phyloP scores from a whole-genome alignment of 1,139 yeast genomes.

The Geotrichum histeridarum region DNA sequence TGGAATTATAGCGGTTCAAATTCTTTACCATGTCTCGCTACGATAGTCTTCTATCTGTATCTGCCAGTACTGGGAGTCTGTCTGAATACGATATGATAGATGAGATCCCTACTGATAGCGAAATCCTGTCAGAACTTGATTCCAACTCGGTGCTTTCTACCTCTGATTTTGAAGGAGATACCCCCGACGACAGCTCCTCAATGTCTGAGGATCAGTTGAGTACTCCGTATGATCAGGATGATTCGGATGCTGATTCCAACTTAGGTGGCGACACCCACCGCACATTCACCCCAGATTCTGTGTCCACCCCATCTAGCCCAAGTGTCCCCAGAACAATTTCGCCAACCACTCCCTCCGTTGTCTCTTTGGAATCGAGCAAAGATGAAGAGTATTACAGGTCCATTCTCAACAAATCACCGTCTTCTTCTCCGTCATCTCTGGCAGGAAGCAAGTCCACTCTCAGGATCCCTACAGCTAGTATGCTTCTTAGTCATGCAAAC shows the following conservation, averaged over 20 bases:
- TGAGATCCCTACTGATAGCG: neutral
- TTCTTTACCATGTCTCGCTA: neutral
- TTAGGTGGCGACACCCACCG: slow-evolving; percentile 2
- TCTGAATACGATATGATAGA: slow-evolving; percentile 1
- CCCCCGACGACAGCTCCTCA: neutral
- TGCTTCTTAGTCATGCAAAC: neutral
- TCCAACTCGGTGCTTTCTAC: neutral
- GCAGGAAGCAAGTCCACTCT: slow-evolving; percentile 2
- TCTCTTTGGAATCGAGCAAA: neutral
- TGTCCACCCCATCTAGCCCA: neutral
- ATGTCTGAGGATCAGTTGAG: neutral
- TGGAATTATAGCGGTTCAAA: neutral
- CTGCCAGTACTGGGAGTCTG: neutral
- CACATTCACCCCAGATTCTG: neutral
- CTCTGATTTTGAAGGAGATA: neutral
- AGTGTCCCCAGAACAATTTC: neutral
- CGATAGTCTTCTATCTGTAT: neutral
- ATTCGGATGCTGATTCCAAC: neutral
- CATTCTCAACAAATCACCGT: neutral
- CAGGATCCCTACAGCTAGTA: neutral
- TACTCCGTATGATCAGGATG: neutral
- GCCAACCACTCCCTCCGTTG: neutral
- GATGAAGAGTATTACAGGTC: neutral
- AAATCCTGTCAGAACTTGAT: neutral
- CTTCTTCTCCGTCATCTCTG: neutral